Conservation (phyloP, 2,329 filamentous ascomycete species). For the Fusarium austroafricanum region DNA sequence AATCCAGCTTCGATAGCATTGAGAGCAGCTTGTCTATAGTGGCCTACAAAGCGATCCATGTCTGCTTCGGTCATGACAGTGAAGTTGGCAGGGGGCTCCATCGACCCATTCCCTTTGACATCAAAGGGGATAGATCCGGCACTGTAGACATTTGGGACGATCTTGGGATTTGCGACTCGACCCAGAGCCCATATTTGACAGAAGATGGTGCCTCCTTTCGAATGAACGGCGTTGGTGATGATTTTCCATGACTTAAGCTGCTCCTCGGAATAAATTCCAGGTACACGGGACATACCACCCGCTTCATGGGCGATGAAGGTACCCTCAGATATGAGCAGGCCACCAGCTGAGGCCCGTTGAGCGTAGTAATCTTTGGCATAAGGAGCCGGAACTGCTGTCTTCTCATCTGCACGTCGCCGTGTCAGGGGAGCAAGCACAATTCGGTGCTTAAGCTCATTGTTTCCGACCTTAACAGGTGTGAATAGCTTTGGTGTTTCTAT, state of each 20-base stretch:
- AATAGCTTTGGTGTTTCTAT: constrained; percentile 52
- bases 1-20: constrained; percentile 73
- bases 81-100: constrained; percentile 42
- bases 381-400: constrained; percentile 40
- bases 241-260: constrained; percentile 71
- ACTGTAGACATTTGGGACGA: constrained; percentile 35
- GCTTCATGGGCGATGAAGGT: constrained; percentile 55
- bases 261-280: constrained; percentile 65
- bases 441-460: constrained; percentile 53
- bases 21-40: constrained; percentile 66
- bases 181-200: constrained; percentile 73
- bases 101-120: constrained; percentile 8
- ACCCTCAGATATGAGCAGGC: constrained; percentile 59
- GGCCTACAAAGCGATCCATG: constrained; percentile 70
- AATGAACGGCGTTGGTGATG: constrained; percentile 72
- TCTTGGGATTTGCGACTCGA: constrained; percentile 36
- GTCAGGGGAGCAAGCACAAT: constrained; percentile 69
- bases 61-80: constrained; percentile 71
- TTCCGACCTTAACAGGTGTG: constrained; percentile 55
- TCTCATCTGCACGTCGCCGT: constrained; percentile 60
- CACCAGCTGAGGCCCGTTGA: constrained; percentile 59
- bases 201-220: constrained; percentile 70
- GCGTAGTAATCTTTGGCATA: constrained; percentile 59
- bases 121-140: constrained; percentile 32
- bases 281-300: constrained; percentile 46